These are phyloP conservation scores for Sclerotinia spermophila DNA, from an alignment of 2,329 filamentous ascomycete genomes.

Conservation along the genomic window DNA sequence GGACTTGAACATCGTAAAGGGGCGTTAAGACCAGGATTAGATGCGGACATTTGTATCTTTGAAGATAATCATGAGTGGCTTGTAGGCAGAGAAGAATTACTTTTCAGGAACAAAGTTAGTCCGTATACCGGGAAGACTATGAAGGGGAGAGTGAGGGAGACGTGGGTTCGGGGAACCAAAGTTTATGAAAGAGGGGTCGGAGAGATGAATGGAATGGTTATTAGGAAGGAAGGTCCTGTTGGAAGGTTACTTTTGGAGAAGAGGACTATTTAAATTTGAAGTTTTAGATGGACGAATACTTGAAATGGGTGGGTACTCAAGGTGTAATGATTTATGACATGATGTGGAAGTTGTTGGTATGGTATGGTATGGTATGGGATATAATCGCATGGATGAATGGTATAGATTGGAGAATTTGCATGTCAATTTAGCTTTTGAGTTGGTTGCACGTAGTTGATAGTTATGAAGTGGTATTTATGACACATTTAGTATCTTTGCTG, in stretches of 20 bases:
- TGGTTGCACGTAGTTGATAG: background rate
- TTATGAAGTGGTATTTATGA: background rate
- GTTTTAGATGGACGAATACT: background rate
- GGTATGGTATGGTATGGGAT: background rate
- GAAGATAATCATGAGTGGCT: constrained; percentile 79
- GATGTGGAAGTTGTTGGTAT: background rate
- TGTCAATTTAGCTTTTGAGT: background rate
- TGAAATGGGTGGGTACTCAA: background rate
- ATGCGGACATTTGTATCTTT: constrained; percentile 89
- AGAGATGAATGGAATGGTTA: constrained; percentile 44
- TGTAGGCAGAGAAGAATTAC: constrained; percentile 73
- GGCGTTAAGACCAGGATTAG: constrained; percentile 73
- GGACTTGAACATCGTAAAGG: constrained; percentile 80
- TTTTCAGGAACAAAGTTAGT: constrained; percentile 49
- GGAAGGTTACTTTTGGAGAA: constrained; percentile 51
- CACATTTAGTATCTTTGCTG: background rate
- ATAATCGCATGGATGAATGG: background rate
- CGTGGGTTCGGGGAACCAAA: constrained; percentile 35
- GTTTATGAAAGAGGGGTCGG: constrained; percentile 34
- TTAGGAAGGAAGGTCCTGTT: constrained; percentile 41
- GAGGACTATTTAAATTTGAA: constrained; percentile 23
- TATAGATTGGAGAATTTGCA: background rate
- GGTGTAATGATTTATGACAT: constrained; percentile 1
- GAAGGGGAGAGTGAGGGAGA: constrained; percentile 44
- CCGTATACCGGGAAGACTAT: constrained; percentile 58